These are phyloP conservation scores for Balamuthia mandrillaris DNA, from an alignment of 208 protist genomes.

Conservation along the genomic window DNA sequence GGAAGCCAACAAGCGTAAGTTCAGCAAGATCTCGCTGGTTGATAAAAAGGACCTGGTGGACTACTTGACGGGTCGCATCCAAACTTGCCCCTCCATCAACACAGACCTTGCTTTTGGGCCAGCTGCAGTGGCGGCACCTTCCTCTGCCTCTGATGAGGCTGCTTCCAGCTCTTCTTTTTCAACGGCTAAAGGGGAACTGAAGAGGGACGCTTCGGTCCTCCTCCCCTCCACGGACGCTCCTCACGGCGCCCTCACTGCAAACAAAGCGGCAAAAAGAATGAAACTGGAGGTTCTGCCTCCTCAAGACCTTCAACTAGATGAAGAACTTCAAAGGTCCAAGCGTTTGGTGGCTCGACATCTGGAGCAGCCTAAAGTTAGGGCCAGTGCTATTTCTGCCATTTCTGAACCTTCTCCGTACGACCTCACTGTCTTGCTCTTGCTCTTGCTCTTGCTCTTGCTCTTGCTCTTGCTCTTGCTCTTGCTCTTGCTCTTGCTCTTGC, in stretches of 20 bases:
- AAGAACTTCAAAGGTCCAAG: not conserved
- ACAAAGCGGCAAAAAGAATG: not conserved
- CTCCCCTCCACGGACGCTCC: not conserved
- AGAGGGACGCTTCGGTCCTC: not conserved
- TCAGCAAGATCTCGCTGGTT: not conserved
- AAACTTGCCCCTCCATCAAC: not conserved
- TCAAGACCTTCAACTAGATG: not conserved
- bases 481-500: no score
- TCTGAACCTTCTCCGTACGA: no score
- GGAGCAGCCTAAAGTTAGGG: not conserved
- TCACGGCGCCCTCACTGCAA: not conserved
- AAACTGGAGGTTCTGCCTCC: no score
- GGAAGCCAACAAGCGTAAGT: not conserved
- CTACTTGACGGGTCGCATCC: not conserved
- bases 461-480: no score
- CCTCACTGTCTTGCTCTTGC: not conserved
- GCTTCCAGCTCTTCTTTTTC: no score
- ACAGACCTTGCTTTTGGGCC: no score
- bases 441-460: no score
- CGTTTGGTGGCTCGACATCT: not conserved
- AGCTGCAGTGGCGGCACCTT: not conserved
- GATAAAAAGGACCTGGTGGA: slow-evolving; percentile 6
- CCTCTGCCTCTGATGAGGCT: not conserved
- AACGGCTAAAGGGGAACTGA: no score
- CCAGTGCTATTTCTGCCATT: no score